Conservation (phyloP, 1,284 basidiomycete species). For the Cyathus olla region DNA sequence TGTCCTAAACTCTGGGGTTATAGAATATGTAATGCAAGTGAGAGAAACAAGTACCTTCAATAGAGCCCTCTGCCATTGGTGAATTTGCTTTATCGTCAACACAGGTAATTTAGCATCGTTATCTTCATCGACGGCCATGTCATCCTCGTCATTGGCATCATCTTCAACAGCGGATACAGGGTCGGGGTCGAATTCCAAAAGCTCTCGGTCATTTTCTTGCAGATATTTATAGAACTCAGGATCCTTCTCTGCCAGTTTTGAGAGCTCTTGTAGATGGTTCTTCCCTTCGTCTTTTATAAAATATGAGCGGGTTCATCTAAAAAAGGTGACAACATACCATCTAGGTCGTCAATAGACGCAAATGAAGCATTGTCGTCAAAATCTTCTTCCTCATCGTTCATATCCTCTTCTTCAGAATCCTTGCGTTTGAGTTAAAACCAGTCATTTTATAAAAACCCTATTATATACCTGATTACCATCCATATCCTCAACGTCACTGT, state of each 20-base stretch:
- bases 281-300: conserved; percentile 69
- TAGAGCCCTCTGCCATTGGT: no score
- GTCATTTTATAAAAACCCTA: conserved; percentile 1
- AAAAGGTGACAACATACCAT: conserved; percentile 56
- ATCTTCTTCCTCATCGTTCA: conserved; percentile 57
- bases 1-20: conserved; percentile 59
- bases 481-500: conserved; percentile 43
- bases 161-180: conserved; percentile 56
- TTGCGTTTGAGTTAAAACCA: neutral
- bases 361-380: conserved; percentile 78
- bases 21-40: neutral
- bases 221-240: conserved; percentile 99
- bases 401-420: conserved; percentile 57
- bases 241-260: conserved; percentile 93
- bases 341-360: conserved; percentile 81
- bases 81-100: no score
- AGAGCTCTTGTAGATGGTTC: conserved; percentile 85
- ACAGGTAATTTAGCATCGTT: no score
- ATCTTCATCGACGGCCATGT: conserved; percentile 11
- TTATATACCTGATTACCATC: conserved; percentile 34
- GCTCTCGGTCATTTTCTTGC: conserved; percentile 93
- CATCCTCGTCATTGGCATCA: conserved; percentile 49
- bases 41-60: conserved; percentile 53
- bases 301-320: neutral
- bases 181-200: conserved; percentile 82